Percentiles rank a stretch among this genome's conserved stretches.
Conservation (phyloP, 768 basidiomycete genomes). For the Kwoniella dendrophila region DNA sequence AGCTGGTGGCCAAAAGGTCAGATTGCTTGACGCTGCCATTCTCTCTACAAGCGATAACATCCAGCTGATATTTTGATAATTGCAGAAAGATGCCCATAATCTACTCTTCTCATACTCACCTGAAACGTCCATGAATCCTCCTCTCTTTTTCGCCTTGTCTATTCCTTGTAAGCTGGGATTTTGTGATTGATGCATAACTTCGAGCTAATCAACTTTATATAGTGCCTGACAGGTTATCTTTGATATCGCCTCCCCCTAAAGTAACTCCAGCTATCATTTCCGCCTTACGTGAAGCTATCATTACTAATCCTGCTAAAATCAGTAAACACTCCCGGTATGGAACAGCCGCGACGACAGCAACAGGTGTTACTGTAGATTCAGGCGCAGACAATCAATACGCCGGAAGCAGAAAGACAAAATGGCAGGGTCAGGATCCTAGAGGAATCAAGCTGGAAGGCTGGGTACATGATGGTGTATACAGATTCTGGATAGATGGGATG, state of each 20-base stretch:
- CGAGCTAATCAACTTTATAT: slow-evolving; percentile 9
- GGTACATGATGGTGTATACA: slow-evolving; percentile 46
- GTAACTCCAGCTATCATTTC: slow-evolving; percentile 43
- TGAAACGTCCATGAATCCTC: slow-evolving; percentile 24
- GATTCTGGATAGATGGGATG: slow-evolving; percentile 48
- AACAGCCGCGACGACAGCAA: slow-evolving; percentile 13
- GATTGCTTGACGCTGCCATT: neutral
- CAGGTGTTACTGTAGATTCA: slow-evolving; percentile 1
- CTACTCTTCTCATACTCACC: slow-evolving; percentile 39
- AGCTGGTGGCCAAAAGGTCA: slow-evolving; percentile 36
- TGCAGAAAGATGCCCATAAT: slow-evolving; percentile 42
- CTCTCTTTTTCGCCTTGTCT: slow-evolving; percentile 45
- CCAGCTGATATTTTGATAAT: neutral
- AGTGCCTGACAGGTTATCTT: slow-evolving; percentile 49
- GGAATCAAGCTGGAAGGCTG: slow-evolving; percentile 47
- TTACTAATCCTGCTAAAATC: slow-evolving; percentile 11
- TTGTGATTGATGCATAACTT: neutral
- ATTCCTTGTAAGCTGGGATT: slow-evolving; percentile 36
- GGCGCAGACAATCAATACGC: neutral
- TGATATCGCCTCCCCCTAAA: slow-evolving; percentile 46
- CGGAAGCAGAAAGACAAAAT: neutral
- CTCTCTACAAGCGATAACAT: neutral
- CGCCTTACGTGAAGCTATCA: slow-evolving; percentile 40
- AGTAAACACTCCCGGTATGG: slow-evolving; percentile 5
- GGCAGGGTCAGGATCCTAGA: slow-evolving; percentile 26